Evolutionary conservation across 345 rosid species (phyloP).

Genomic region (Arabis hirsuta): DNA sequence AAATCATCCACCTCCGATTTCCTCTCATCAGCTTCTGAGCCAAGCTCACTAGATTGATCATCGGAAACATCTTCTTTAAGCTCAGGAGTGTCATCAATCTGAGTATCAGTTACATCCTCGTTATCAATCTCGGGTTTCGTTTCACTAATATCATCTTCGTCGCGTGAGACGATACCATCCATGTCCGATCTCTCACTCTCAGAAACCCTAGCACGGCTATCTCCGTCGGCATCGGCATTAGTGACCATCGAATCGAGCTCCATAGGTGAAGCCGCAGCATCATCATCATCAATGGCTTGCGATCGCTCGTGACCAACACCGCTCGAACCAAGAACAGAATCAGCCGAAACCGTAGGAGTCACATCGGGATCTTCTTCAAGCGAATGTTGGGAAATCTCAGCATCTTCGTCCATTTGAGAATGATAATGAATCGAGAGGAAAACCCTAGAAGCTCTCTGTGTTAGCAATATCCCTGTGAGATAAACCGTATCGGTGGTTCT

Average conservation of each 20-base stretch:
- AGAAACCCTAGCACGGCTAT: constrained; percentile 35
- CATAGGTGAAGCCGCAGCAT: constrained; percentile 22
- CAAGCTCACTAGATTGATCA: constrained; percentile 42
- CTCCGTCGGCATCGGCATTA: constrained; percentile 11
- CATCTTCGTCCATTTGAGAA: constrained; percentile 24
- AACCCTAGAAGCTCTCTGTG: constrained; percentile 23
- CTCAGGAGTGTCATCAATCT: constrained; percentile 30
- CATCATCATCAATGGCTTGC: constrained; percentile 3
- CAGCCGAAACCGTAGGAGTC: constrained; percentile 18
- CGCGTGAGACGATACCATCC: neutral
- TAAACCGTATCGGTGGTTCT: constrained; percentile 3
- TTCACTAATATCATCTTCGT: constrained; percentile 28
- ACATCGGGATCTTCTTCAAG: constrained; percentile 27
- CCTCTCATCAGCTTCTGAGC: constrained; percentile 36
- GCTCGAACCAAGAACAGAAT: constrained; percentile 15
- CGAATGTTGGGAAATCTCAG: constrained; percentile 31
- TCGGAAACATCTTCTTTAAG: constrained; percentile 40
- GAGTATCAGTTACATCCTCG: constrained; percentile 25
- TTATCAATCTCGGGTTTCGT: constrained; percentile 45
- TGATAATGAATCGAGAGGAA: neutral
- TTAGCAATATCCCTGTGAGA: neutral
- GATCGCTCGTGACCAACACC: neutral
- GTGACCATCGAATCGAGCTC: constrained; percentile 33
- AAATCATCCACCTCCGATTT: constrained; percentile 21
- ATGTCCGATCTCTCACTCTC: constrained; percentile 31